Base-by-base conservation (phyloP, 1,284 basidiomycete species). In the Pseudozyma pruni region DNA sequence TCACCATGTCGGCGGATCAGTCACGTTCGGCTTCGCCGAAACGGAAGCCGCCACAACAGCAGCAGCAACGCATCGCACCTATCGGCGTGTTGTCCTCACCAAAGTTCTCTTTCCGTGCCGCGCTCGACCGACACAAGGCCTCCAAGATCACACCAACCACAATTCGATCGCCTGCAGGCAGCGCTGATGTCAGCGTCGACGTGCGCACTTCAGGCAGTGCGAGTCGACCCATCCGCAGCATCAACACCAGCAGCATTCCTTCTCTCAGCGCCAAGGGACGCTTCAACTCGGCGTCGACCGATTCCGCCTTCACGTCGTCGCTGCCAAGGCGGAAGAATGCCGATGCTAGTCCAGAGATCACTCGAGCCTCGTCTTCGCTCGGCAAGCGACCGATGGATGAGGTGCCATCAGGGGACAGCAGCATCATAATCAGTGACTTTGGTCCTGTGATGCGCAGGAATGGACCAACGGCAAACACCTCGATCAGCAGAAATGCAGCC, bases 41-140 rank as follows among this genome's bases (percentile, higher is more conserved):
- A 31, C 56, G 51, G 49, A 64, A 58, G 35, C 17, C 44, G 14
- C 37, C 44, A 8, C 59, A 51, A 23, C 48, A 34, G 13, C 54
- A 43, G 19, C 42, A 45, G 29, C 46, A 48, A 23, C 22, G 33
- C 3, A 25, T 34, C 13, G 52, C 46, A 19, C 46, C 37, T 22
- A 50, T 51, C n/a, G 34, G 46, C 3, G 55, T 37, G 20, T 38
- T 66, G 4, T 49, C 57, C 11, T 51, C 61, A 9, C 59, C 60
- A 25, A 71, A 71, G 34, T 71, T 71, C 43, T 71, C 67, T 13
- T 71, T 71, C 29, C 52, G 52, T 14, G 57, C 67, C 13, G 67
- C 67, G 7, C 31, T 71, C 1, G 46, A 52, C 1, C 61, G 57
- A 25, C 57, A 63, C 32, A 69, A 59, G 23, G 37, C 58, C 14